Evolutionary conservation across 495 filamentous ascomycete genomes (phyloP).

Genomic region (Penicillium canariense): DNA sequence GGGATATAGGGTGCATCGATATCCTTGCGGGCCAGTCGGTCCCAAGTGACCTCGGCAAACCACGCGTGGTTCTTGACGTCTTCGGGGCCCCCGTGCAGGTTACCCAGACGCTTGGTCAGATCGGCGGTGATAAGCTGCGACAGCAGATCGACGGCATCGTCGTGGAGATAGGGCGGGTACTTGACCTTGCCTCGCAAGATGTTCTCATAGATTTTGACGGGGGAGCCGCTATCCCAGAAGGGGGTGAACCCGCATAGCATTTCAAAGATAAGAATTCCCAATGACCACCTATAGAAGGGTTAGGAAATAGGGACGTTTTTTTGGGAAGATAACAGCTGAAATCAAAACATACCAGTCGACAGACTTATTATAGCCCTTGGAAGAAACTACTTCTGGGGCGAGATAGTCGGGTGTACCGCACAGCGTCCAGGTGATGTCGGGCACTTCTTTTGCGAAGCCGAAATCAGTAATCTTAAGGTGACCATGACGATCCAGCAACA

Average conservation of each 20-base stretch:
- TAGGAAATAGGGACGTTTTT: too few species aligned
- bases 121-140: constrained; percentile 91
- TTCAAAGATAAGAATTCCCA: constrained; percentile 97
- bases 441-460: constrained; percentile 96
- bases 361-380: constrained; percentile 98
- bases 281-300: constrained; percentile 73
- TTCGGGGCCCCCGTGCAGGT: constrained; percentile 84
- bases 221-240: constrained; percentile 96
- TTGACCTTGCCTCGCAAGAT: constrained; percentile 91
- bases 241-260: constrained; percentile 99
- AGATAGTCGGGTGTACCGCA: constrained; percentile 99
- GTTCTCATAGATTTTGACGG: constrained; percentile 99
- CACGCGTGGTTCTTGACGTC: constrained; percentile 95
- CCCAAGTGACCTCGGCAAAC: constrained; percentile 99
- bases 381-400: constrained; percentile 93
- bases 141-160: constrained; percentile 89
- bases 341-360: constrained; percentile 81
- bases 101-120: constrained; percentile 91
- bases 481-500: constrained; percentile 91
- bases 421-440: constrained; percentile 98
- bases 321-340: not conserved
- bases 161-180: constrained; percentile 92
- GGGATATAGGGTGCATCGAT: constrained; percentile 98
- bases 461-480: constrained; percentile 99
- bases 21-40: constrained; percentile 86